phyloP scores from a whole-genome alignment of 331 rosid genomes.

The Spiraea crenata region DNA sequence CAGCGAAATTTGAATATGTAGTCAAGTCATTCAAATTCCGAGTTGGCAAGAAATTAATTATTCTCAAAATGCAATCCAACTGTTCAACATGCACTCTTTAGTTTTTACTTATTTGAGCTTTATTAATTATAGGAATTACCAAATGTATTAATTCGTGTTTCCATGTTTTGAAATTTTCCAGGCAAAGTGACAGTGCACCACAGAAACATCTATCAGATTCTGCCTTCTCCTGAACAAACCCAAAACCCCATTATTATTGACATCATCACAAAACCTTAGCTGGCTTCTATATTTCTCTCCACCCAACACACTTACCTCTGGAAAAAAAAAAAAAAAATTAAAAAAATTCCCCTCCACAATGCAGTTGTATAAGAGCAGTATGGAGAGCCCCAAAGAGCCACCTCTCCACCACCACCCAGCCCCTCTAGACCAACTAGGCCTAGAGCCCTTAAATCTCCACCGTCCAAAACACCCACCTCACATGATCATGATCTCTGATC shows the following conservation, averaged over 20 bases:
- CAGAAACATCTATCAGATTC: conserved; percentile 24
- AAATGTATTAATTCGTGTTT: not conserved
- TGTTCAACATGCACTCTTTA: not conserved
- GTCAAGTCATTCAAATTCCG: not conserved
- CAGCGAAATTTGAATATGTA: not conserved
- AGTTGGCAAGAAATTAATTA: not conserved
- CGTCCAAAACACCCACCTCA: not conserved
- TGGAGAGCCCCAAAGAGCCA: conserved; percentile 10
- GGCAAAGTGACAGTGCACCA: conserved; percentile 9
- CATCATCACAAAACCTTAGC: conserved; percentile 26
- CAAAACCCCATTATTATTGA: conserved; percentile 7
- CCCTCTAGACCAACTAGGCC: not conserved
- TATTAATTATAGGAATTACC: not conserved
- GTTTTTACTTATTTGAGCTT: not conserved
- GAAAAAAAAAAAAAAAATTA: too few relatives aligned
- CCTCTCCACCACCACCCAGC: not conserved
- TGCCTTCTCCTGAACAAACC: conserved; percentile 19
- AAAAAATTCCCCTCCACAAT: not conserved
- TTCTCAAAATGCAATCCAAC: too few relatives aligned
- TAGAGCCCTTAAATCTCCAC: conserved; percentile 7
- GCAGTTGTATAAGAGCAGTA: not conserved
- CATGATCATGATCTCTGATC: not conserved
- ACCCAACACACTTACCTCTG: conserved; percentile 20
- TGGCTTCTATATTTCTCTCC: conserved; percentile 33
- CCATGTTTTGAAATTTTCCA: conserved; percentile 4